phyloP scores from a whole-genome alignment of 495 filamentous ascomycete species.

The Hapsidospora chrysogenum region DNA sequence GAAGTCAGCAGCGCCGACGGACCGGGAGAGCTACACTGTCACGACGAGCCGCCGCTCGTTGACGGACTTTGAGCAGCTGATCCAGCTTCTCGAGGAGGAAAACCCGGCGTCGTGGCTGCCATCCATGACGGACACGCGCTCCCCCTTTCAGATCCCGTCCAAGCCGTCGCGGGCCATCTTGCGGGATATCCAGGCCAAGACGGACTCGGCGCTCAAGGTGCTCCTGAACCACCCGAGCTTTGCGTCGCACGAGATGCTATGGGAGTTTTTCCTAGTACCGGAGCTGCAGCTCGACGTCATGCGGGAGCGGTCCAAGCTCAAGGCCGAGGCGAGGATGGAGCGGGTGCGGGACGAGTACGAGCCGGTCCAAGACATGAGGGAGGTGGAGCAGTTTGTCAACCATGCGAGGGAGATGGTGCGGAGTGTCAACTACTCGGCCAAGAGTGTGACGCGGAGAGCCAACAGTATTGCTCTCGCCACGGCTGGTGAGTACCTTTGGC shows the following conservation, averaged over 20 bases:
- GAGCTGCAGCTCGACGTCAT: conserved; percentile 84
- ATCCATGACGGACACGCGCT: conserved; percentile 57
- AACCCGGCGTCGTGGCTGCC: conserved; percentile 94
- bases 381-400: conserved; percentile 83
- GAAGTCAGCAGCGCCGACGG: conserved; percentile 70
- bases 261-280: conserved; percentile 98
- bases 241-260: conserved; percentile 89
- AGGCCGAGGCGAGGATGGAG: conserved; percentile 67
- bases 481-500: conserved; percentile 35
- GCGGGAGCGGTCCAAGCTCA: conserved; percentile 70
- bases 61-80: conserved; percentile 80
- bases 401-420: conserved; percentile 80
- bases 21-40: conserved; percentile 59
- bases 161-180: conserved; percentile 77
- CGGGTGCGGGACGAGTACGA: conserved; percentile 75
- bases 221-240: conserved; percentile 85
- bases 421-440: conserved; percentile 64
- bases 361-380: conserved; percentile 70
- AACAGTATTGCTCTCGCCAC: conserved; percentile 38
- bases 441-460: conserved; percentile 56
- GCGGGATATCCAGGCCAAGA: conserved; percentile 70
- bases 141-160: conserved; percentile 82
- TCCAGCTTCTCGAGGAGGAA: conserved; percentile 72
- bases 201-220: conserved; percentile 75
- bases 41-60: conserved; percentile 88